Base-by-base conservation (phyloP, 1,284 basidiomycete species). In the Lentinula novae-zelandiae region DNA sequence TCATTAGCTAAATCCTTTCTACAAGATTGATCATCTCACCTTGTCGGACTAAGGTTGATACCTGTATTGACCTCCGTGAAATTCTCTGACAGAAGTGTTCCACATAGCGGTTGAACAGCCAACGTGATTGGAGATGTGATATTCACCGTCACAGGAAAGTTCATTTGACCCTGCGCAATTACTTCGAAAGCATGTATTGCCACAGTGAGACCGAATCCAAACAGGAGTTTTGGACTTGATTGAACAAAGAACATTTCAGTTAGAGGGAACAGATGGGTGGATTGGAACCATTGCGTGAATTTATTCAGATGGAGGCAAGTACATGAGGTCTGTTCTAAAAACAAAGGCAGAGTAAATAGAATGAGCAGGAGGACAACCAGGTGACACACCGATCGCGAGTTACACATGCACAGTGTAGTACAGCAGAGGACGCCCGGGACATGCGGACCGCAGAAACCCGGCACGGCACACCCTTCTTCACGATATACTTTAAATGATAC, bases 61-160 rank as follows among this genome's bases (percentile, higher is more conserved):
- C 69, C 70, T 1, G 66, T 64, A 44, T 71, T 70, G 20, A 71
- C 55, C 59, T 71, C 69, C 2, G 67, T 67, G 42, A 66, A 69
- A 31, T 63, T 68, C n/a, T 44, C 57, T 4, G 68, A 66, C 20
- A 64, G 56, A 27, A 71, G 59, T 0, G 65, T 20, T 0, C 70
- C 70, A 44, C 70, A 71, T 3, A 65, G 59, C 2, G 70, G 69
- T 22, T 63, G 34, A 17, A 70, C 60, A 4, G 69, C 69, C 1
- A 71, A 13, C 3, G 46, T 61, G 15, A 61, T 34, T 12, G 69
- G 61, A 2, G 67, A 71, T 2, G 69, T 70, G n/a, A 63, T 67
- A 53, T 71, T 71, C 17, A 69, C 27, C 31, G 68, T 42, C 13
- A 67, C 61, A 5, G 69, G 67, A 38, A 71, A 69, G 39, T 57